Conservation (phyloP, 2,329 filamentous ascomycete genomes). For the Colletotrichum agaves region DNA sequence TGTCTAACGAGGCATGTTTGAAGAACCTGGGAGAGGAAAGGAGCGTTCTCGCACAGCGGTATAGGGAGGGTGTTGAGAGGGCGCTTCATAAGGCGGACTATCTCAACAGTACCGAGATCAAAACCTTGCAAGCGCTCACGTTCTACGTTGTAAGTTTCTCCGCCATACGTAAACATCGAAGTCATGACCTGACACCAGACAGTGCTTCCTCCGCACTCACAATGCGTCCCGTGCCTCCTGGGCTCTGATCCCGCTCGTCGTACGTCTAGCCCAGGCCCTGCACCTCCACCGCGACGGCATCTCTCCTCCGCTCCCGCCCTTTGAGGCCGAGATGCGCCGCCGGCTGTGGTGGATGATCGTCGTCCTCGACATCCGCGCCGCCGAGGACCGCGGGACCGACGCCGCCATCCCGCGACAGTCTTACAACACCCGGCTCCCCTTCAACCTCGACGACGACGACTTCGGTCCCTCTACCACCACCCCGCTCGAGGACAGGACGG, state of each 20-base stretch:
- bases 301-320: conserved; percentile 53
- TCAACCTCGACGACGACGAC: conserved; percentile 65
- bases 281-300: conserved; percentile 56
- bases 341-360: conserved; percentile 72
- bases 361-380: conserved; percentile 66
- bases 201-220: conserved; percentile 52
- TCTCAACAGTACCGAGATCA: conserved; percentile 52
- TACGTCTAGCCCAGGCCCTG: conserved; percentile 56
- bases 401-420: conserved; percentile 53
- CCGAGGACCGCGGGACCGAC: conserved; percentile 64
- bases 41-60: conserved; percentile 45
- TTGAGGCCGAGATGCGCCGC: conserved; percentile 68
- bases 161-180: not conserved
- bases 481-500: conserved; percentile 48
- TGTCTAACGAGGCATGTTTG: conserved; percentile 46
- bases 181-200: not conserved
- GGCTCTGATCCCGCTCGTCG: conserved; percentile 53
- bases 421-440: conserved; percentile 60
- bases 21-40: conserved; percentile 49
- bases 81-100: conserved; percentile 56
- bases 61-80: conserved; percentile 49
- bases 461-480: conserved; percentile 53
- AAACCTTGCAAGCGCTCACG: conserved; percentile 54
- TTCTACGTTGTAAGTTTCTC: conserved; percentile 49
- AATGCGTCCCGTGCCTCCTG: conserved; percentile 53